Base-by-base conservation (phyloP, 2,329 filamentous ascomycete species). In the Zelopaecilomyces penicillatus region DNA sequence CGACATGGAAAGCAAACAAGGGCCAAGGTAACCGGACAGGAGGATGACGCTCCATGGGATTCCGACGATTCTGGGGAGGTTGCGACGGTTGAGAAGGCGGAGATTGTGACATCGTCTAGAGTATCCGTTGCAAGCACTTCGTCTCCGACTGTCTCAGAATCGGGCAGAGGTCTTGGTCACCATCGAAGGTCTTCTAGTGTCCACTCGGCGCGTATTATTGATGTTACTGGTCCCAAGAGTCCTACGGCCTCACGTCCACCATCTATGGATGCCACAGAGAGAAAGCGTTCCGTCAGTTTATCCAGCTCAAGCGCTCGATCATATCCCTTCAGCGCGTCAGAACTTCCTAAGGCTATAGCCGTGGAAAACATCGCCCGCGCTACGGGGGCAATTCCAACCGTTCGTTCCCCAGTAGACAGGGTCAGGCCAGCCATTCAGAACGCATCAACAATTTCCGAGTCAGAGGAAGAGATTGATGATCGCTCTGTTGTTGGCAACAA, bases 191-290 rank as follows among this genome's bases (percentile, higher is more conserved):
- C 71, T 56, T 53, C 72, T 3, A 78, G 75, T 51, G 65, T 77
- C 12, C 71, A 71, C 48, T 80, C 76, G 3, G 71, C 74, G 32
- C 73, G 77, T n/a, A 64, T 81, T 32, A 74, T 80, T 28, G 76
- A 80, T 32, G 76, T 80, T 5, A 54, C 69, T 6, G 68, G 67
- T 8, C 73, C 73, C 19, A 73, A 71, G 50, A 78, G 73, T 50
- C 73, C 75, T 9, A 55, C 60, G 7, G 64, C 65, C 36, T 76
- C 75, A n/a, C 68, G 71, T 33, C 63, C 68, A 37, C 69, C 65
- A 29, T 78, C 74, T 0, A 52, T 69, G 1, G 74, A 76, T 26
- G 60, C 64, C 3, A 51, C 59, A 9, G 71, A 74, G 31, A 63
- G 68, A n/a, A 56, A 59, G 9, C 68, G 68, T 10, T 60, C 67